Evolutionary conservation across 805 yeast genomes (phyloP).

Genomic region (Zygosaccharomyces bailii): DNA sequence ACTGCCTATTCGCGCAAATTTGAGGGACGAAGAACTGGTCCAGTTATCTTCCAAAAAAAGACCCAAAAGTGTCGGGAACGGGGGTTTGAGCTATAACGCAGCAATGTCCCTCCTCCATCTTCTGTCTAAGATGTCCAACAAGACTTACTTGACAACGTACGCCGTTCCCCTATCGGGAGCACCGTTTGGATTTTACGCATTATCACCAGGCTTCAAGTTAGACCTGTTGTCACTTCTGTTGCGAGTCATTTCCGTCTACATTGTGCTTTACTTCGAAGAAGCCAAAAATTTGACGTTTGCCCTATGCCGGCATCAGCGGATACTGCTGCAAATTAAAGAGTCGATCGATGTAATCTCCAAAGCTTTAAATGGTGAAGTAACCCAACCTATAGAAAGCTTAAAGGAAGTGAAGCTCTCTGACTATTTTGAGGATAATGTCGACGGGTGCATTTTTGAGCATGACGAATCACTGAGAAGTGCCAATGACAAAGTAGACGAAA

Average conservation of each 20-base stretch:
- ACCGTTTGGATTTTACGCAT: slow-evolving; percentile 13
- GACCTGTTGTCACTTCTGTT: slow-evolving; percentile 59
- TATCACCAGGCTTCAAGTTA: slow-evolving; percentile 40
- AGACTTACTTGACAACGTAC: slow-evolving; percentile 27
- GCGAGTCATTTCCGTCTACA: slow-evolving; percentile 51
- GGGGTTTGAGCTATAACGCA: slow-evolving; percentile 53
- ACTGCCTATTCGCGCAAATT: slow-evolving; percentile 40
- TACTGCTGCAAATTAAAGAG: slow-evolving; percentile 31
- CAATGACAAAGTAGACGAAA: slow-evolving; percentile 7
- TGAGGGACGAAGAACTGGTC: slow-evolving; percentile 18
- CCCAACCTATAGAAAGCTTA: not conserved
- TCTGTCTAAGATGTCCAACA: slow-evolving; percentile 31
- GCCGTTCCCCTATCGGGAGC: slow-evolving; percentile 5
- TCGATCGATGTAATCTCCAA: slow-evolving; percentile 24
- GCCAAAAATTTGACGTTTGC: slow-evolving; percentile 54
- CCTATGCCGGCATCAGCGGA: slow-evolving; percentile 39
- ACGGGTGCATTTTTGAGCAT: not conserved
- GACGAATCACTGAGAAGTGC: not conserved
- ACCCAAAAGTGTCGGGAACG: slow-evolving; percentile 20
- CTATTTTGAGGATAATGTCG: slow-evolving; percentile 15
- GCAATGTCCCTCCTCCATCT: slow-evolving; percentile 45
- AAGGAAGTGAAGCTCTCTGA: slow-evolving; percentile 12
- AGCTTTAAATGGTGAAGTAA: slow-evolving; percentile 13
- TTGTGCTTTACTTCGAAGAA: slow-evolving; percentile 48
- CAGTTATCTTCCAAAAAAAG: slow-evolving; percentile 34